Evolutionary conservation across 805 yeast species (phyloP), one percentile per base, ranked within the genome.

Genomic region (Kodamaea jinghongensis): DNA sequence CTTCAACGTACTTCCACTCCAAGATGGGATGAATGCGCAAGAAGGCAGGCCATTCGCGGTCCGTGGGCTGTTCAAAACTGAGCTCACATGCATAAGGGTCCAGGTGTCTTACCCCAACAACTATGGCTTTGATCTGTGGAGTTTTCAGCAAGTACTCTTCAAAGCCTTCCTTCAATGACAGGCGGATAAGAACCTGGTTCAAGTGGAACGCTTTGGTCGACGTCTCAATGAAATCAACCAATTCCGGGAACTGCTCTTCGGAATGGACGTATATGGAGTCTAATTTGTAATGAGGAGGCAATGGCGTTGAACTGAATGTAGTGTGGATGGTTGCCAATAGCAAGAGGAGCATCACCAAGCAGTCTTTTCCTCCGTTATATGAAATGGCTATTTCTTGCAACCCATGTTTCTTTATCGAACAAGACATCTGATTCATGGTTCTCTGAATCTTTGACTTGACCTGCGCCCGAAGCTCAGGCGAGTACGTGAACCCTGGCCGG

Each of bases 321-420:
- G 53, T 48, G 47, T 65, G 64, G 13, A 68, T 39, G 61, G 65
- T 78, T 1, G 93, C 82, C 37, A 90, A 63, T 39, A 86, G 78
- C 4, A 93, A 55, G 11, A 88, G 67, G 40, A 93, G 71, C 83
- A 91, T 79, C 23, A 90, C 97, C 34, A 90, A 76, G 53, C 98
- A 93, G 63, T 93, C 99, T 56, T 93, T 93, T 1, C 99, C 99
- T 8, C 99, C 99, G 57, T 93, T 93, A 60, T 84, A 93, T 2
- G 96, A 85, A 10, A 93, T 70, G 0, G 97, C 83, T 3, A 86
- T 62, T 42, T 83, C 81, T 12, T 58, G 54, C n/a, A 68, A 49
- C 6, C 62, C 62, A 38, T 61, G 65, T 15, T 50, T 39, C 17
- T 58, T 63, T 11, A 65, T 58, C 2, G 66, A 54, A 2, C 38